Evolutionary conservation across 1,284 basidiomycete species (phyloP).

Genomic region (Tylopilus sp.): DNA sequence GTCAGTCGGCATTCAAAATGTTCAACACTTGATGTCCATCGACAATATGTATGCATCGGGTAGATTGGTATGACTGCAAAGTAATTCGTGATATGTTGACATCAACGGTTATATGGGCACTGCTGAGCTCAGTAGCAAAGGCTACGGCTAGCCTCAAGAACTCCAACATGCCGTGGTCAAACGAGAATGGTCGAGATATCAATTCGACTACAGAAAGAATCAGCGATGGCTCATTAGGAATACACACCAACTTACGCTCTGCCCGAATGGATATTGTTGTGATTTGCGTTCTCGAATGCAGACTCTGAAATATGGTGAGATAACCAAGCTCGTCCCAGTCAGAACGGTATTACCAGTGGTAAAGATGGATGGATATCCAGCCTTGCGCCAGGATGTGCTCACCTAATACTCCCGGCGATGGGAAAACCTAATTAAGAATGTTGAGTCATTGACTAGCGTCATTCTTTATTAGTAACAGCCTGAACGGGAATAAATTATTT

Average conservation of each 20-base stretch:
- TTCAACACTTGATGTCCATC: neutral
- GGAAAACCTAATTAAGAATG: too few species aligned
- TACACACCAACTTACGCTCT: slow-evolving; percentile 70
- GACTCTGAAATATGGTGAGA: slow-evolving; percentile 61
- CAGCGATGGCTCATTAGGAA: slow-evolving; percentile 20
- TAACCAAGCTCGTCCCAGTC: slow-evolving; percentile 17
- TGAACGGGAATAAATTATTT: too few species aligned
- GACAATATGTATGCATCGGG: slow-evolving; percentile 10
- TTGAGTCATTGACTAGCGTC: too few species aligned
- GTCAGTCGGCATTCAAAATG: neutral
- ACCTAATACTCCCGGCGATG: too few species aligned
- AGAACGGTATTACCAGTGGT: slow-evolving; percentile 74
- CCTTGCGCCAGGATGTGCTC: slow-evolving; percentile 89
- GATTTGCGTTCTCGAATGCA: slow-evolving; percentile 78
- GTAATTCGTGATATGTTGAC: neutral
- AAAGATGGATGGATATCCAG: slow-evolving; percentile 87
- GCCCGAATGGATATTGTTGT: slow-evolving; percentile 81
- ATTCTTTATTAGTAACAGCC: too few species aligned
- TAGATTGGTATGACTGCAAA: neutral
- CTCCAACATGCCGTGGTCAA: slow-evolving; percentile 83
- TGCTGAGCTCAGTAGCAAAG: slow-evolving; percentile 84
- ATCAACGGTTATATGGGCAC: slow-evolving; percentile 42
- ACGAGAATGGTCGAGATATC: slow-evolving; percentile 88
- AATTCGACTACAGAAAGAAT: slow-evolving; percentile 68
- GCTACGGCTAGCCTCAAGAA: slow-evolving; percentile 93